A percentile compares a stretch with the other conserved stretches of the same genome.
These are phyloP conservation scores for Lolium multiflorum DNA, from an alignment of 176 grass and related monocot species.

Conservation along the genomic window DNA sequence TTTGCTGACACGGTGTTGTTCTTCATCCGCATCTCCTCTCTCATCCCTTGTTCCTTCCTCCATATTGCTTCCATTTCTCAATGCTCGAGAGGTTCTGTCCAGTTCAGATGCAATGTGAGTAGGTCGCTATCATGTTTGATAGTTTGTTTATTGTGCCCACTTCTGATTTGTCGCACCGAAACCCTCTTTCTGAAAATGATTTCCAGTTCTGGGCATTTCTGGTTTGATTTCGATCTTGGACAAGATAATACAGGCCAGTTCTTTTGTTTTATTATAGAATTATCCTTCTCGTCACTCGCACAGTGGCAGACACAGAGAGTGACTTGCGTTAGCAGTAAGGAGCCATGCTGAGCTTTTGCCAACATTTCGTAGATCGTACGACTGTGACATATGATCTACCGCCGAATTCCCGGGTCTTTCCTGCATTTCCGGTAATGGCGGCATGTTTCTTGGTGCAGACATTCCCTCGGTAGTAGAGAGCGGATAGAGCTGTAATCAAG, in stretches of 20 bases:
- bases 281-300: constrained; percentile 12
- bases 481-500: neutral
- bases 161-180: neutral
- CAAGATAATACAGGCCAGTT: neutral
- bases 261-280: neutral
- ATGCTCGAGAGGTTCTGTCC: neutral
- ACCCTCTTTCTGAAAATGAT: constrained; percentile 2
- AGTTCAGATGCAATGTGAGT: neutral
- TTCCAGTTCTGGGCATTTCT: neutral
- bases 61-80: neutral
- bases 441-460: constrained; percentile 9
- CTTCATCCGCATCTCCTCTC: neutral
- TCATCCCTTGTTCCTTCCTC: neutral
- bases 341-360: neutral
- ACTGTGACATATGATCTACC: constrained; percentile 37
- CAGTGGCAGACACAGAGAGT: neutral
- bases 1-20: neutral
- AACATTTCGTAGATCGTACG: constrained; percentile 46
- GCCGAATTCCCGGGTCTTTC: neutral
- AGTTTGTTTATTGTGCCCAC: neutral
- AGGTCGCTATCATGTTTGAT: neutral
- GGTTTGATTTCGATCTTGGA: neutral
- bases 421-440: constrained; percentile 20
- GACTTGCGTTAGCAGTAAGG: constrained; percentile 34
- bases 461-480: neutral